Base-by-base conservation (phyloP, 2,329 filamentous ascomycete genomes). In the Colletotrichum trifolii region DNA sequence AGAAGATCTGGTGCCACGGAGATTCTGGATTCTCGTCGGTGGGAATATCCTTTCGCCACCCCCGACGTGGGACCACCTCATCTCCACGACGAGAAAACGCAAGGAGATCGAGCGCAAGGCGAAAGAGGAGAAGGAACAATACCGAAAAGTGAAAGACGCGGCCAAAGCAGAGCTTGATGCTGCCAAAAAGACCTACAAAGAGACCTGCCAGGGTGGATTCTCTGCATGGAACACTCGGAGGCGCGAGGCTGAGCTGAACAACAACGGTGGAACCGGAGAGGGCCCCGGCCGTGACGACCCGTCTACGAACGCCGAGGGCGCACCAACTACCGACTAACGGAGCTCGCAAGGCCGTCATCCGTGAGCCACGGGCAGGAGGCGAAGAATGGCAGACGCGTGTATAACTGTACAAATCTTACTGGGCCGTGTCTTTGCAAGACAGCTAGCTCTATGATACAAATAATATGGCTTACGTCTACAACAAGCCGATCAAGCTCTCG, bases 381-480 rank as follows among this genome's bases (percentile, higher is more conserved):
- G 15, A 17, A 25, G 43, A 46, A 45, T 63, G 42, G 42, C 48
- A 46, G 15, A 43, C 11, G 48, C 38, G 48, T 10, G 38, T 38
- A 64, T 42, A 36, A 36, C 42, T 48, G 34, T 52, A 33, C 52
- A n/a, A 15, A 62, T 8, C 25, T 25, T 25, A 4, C 25, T 25
- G 25, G 25, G 25, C 25, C 25, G 25, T 25, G 25, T 25, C 25
- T 25, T 25, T 25, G 25, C 1, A 25, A 25, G 25, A 25, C 25
- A 25, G 25, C 25, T 25, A 35, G 40, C 46, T 65, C 46, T 65
- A 65, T 65, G 39, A 52, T 65, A 65, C 62, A 65, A 55, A 57
- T 62, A 62, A 45, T 56, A 62, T 65, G 46, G 46, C 52, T 46
- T 62, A 62, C 58, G 48, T 65, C 57, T 65, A 62, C 58, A 62